Base-by-base conservation (phyloP, 2,329 filamentous ascomycete genomes). In the Alternaria alternata region DNA sequence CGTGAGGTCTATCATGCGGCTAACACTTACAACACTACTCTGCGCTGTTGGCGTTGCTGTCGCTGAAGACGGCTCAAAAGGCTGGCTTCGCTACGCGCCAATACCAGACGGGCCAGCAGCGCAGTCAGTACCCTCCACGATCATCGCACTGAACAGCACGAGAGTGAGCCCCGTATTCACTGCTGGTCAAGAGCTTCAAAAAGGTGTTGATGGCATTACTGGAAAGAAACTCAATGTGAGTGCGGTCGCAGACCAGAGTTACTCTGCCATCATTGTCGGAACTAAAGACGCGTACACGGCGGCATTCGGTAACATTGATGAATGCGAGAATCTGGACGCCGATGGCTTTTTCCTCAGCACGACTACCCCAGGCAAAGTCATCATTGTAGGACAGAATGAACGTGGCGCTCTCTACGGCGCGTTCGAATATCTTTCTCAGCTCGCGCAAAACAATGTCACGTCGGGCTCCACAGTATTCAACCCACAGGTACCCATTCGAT, bases 321-420 rank as follows among this genome's bases (percentile, higher is more conserved):
- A 78, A 22, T 56, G 73, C 18, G 75, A 80, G 1, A 71, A 82
- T 5, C 80, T 89, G 14, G 76, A 81, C 32, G 80, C 83, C 12
- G 87, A 89, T 67, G 89, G 89, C 3, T 91, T 87, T 75, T 89
- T 84, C 80, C 81, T 91, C 30, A 83, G 78, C 64, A 84, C 80
- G 5, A 78, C 30, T n/a, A 49, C 78, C 5, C 80, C 78, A 8
- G 67, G 77, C 1, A 76, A 75, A 0, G 83, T 89, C 22, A 78
- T 84, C 36, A 90, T 91, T 51, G 70, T 91, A 1, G 88, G 88
- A 0, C 82, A 87, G 61, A 91, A 90, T 66, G 87, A 90, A 69
- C 85, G 88, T 0, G 89, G 88, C 12, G 86, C 88, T 5, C 81
- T 92, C 1, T 91, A 91, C 66, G 89, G 89, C 7, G 82, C 89